Conservation (phyloP, 306 rosid genomes). For the Trifolium fragiferum region DNA sequence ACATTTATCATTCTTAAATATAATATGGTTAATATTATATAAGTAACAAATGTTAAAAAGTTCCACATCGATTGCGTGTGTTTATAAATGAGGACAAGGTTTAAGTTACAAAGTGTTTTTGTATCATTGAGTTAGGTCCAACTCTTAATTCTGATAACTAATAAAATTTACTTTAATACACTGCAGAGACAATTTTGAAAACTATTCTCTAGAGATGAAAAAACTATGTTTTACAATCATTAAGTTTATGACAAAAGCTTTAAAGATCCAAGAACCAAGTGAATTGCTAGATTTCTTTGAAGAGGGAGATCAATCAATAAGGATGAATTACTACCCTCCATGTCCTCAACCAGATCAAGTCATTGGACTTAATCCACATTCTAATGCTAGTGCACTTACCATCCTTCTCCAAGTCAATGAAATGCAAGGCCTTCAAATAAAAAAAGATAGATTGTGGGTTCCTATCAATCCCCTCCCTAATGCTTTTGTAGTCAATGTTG, state of each 20-base stretch:
- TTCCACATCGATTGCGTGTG: no score
- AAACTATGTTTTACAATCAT: constrained; percentile 23
- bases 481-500: constrained; percentile 43
- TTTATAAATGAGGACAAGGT: no score
- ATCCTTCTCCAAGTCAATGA: constrained; percentile 47
- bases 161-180: background rate
- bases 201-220: constrained; percentile 32
- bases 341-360: constrained; percentile 45
- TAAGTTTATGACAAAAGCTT: constrained; percentile 39
- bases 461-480: constrained; percentile 38
- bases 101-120: no score
- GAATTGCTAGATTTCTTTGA: constrained; percentile 34
- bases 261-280: background rate
- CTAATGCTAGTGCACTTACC: constrained; percentile 43
- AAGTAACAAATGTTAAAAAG: no score
- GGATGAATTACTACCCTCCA: constrained; percentile 45
- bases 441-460: constrained; percentile 38
- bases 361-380: constrained; percentile 44
- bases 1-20: no score
- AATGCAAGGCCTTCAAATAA: constrained; percentile 44
- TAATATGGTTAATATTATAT: no score
- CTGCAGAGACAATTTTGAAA: constrained; percentile 34
- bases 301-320: constrained; percentile 39
- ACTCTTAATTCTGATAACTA: no score
- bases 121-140: no score